Percentiles rank a stretch among this genome's conserved stretches.
Conservation (phyloP, 257 asterid species). For the Cinchona pubescens region DNA sequence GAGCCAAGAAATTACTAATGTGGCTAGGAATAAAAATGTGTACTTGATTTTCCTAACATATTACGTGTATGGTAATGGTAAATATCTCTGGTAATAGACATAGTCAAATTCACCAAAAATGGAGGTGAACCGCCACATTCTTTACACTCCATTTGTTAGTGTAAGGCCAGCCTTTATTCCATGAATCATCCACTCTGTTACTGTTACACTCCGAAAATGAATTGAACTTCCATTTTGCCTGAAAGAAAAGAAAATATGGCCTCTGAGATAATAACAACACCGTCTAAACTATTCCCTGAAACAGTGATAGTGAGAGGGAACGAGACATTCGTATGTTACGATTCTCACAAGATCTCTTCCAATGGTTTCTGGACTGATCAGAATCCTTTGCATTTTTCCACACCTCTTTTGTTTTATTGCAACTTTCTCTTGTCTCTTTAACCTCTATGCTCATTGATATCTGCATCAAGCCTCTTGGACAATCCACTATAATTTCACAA, state of each 20-base stretch:
- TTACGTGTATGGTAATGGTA: neutral
- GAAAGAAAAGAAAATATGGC: neutral
- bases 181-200: neutral
- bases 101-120: neutral
- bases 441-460: slow-evolving; percentile 45
- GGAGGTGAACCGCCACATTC: neutral
- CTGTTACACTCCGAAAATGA: neutral
- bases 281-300: neutral
- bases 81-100: slow-evolving; percentile 2
- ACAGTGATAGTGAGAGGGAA: slow-evolving; percentile 16
- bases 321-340: slow-evolving; percentile 48
- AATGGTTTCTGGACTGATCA: slow-evolving; percentile 38
- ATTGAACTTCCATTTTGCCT: neutral
- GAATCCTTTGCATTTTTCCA: slow-evolving; percentile 48
- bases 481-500: slow-evolving; percentile 62
- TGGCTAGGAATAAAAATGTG: no score
- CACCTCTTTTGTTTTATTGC: slow-evolving; percentile 64
- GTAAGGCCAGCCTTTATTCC: neutral
- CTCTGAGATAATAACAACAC: neutral
- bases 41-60: neutral
- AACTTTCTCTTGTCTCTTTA: slow-evolving; percentile 50
- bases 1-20: no score
- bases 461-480: slow-evolving; percentile 67
- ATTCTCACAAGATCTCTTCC: slow-evolving; percentile 36
- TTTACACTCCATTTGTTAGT: neutral